Base-by-base conservation (phyloP, 306 rosid genomes). In the Vigna mungo region DNA sequence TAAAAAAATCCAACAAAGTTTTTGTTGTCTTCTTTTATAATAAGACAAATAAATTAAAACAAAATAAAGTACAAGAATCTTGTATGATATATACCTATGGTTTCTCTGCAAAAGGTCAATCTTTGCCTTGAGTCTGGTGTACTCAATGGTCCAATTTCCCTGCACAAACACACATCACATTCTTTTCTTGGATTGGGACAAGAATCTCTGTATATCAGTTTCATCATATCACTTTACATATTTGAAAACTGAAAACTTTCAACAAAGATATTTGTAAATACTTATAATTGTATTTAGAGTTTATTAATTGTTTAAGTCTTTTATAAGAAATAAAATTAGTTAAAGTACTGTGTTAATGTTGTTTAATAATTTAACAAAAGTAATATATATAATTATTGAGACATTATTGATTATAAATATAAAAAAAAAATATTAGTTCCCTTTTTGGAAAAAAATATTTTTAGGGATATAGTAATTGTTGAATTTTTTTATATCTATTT, bases 91-190 rank as follows among this genome's bases (percentile, higher is more conserved):
- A 84, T 79, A 84, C 98, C 96, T 86, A 34, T 86, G 85, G 85
- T 92, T 92, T 84, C 89, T 83, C 80, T 90, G 89, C 87, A 94
- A 32, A 54, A 94, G 89, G 62, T 92, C 98, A 53, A 89, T 76
- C 84, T 86, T 89, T 53, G 88, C 87, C 86, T 88, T 89, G 20
- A 94, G 91, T 18, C 98, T 85, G 30, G 88, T 62, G 43, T 87
- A 88, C 82, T 94, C 98, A 18, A 90, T 68, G 37, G 89, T 88
- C 98, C 97, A 92, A 81, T 90, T 90, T 25, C 85, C 97, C 89
- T 93, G 93, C 72, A 65, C 23, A 56, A 11, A 47, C 16, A 53
- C 17, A 74, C 2, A 34, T 5, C 44, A 51, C 54, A 36, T 34
- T 63, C 27, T 18, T 52, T 16, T 41, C 18, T 4, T 68, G 44